phyloP scores from a whole-genome alignment of 257 asterid genomes.

The Penstemon davidsonii region DNA sequence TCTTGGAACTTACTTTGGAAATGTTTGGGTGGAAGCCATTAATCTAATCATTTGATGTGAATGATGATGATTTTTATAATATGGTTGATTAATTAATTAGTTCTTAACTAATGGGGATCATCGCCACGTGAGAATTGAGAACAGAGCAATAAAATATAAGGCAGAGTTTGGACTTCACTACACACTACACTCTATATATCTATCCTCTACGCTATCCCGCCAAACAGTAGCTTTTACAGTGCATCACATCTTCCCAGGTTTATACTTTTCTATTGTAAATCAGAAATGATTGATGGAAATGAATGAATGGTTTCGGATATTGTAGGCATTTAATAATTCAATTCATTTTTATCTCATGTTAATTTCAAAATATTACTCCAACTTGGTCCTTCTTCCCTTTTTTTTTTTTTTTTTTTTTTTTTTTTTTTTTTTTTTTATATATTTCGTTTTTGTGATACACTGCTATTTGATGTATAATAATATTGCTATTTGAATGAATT shows the following conservation, averaged over 20 bases:
- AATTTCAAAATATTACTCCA: background rate
- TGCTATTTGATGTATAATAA: no score
- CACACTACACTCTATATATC: slow-evolving; percentile 27
- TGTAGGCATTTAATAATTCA: slow-evolving; percentile 4
- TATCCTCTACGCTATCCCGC: slow-evolving; percentile 22
- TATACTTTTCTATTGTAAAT: slow-evolving; percentile 28
- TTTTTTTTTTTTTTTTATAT: no score
- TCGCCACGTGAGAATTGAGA: slow-evolving; percentile 34
- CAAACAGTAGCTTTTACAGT: slow-evolving; percentile 50
- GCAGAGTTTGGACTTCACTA: slow-evolving; percentile 28
- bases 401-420: background rate
- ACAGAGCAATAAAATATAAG: slow-evolving; percentile 8
- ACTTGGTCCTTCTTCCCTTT: background rate
- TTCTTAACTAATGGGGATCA: slow-evolving; percentile 1
- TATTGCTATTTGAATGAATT: no score
- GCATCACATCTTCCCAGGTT: slow-evolving; percentile 49
- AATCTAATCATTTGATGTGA: no score
- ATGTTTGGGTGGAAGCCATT: no score
- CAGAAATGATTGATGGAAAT: slow-evolving; percentile 49
- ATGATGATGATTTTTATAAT: no score
- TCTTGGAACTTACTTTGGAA: no score
- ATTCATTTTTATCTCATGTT: background rate
- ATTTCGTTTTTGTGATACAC: no score
- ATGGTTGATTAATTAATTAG: slow-evolving; percentile 7
- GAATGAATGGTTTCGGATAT: slow-evolving; percentile 26